Base-by-base conservation (phyloP, 2,329 filamentous ascomycete genomes). In the Didymella pomorum region DNA sequence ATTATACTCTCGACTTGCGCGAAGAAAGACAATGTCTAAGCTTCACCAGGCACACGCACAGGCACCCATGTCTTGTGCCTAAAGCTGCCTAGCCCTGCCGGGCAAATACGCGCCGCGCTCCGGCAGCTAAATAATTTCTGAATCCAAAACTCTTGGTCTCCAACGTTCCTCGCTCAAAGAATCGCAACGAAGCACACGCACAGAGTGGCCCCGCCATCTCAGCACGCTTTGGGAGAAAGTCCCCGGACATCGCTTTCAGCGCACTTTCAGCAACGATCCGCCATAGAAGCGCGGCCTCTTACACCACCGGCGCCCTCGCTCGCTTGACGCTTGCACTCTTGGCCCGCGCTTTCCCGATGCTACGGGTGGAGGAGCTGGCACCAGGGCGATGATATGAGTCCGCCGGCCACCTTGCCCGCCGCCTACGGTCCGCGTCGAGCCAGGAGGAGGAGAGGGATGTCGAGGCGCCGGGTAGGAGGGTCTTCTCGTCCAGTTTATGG, bases 181-280 rank as follows among this genome's bases (percentile, higher is more conserved):
- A 97, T 97, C 94, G 94, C 93, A 90, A 72, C 93, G 90, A 97
- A 97, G 94, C 93, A 92, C 81, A 93, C 91, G 89, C 82, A 96
- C 92, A 89, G 92, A 86, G 74, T 78, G 71, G 73, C 61, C 52
- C 55, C 21, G 52, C 62, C 55, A 71, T 71, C 72, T 75, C 71
- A 71, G 16, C 64, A 80, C 65, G 93, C 93, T 97, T 97, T 95
- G 93, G 94, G 94, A 97, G 94, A 98, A 98, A 98, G 94, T 98
- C 94, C 94, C 94, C 94, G 94, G 94, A 97, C 93, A 89, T 64
- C 81, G 85, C 84, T 69, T 81, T 82, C 65, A 83, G 62, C 81
- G 77, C 80, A 79, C 86, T 67, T 75, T 93, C 92, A 92, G 92
- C 96, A 96, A 97, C 91, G 92, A 93, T 92, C 92, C 93, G 93